Evolutionary conservation across 768 basidiomycete genomes (phyloP), one percentile per base, ranked within the genome.

Genomic region (Saitozyma sp.): DNA sequence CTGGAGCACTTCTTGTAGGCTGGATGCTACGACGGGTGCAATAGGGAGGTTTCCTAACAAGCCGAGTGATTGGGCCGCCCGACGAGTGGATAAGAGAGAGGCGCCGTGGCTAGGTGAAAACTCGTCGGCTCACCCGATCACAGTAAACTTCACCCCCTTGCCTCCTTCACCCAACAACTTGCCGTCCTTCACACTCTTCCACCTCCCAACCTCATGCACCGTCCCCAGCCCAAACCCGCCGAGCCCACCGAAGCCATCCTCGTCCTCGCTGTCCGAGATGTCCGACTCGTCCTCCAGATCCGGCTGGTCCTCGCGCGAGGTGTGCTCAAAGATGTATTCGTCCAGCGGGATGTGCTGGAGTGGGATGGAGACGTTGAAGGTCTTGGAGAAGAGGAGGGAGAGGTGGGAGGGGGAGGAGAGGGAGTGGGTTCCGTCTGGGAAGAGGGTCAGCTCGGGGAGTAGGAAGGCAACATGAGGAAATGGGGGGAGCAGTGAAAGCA

Each of bases 281-380:
- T 37, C 8, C 39, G 75, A 67, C 14, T 69, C 63, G 46, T 60
- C 63, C 50, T 65, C 63, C 17, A 68, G 76, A 17, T 68, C 77
- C 8, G 58, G 61, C 20, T 58, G 60, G 40, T 68, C 69, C 13
- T 46, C 45, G 13, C 11, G n/a, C 11, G 45, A 11, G 5, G 88
- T 91, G 66, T 91, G 89, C 78, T 94, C 90, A 72, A 95, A 97
- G 60, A 86, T 84, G 88, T 90, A 94, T 62, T 84, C 79, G 40
- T 89, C 87, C 37, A 81, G 82, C 3, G 91, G 90, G 67, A 97
- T 92, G 77, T 96, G 92, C 73, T 90, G 86, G 59, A 89, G 86
- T 2, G 94, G 93, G 79, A 97, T 93, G 17, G 94, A 94, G 16
- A 90, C 89, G 78, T 97, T 97, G 83, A 96, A 97, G 7, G 91